A percentile compares a stretch with the other conserved stretches of the same genome.
phyloP scores from a whole-genome alignment of 768 basidiomycete species.

The Rubroboletus satanas region DNA sequence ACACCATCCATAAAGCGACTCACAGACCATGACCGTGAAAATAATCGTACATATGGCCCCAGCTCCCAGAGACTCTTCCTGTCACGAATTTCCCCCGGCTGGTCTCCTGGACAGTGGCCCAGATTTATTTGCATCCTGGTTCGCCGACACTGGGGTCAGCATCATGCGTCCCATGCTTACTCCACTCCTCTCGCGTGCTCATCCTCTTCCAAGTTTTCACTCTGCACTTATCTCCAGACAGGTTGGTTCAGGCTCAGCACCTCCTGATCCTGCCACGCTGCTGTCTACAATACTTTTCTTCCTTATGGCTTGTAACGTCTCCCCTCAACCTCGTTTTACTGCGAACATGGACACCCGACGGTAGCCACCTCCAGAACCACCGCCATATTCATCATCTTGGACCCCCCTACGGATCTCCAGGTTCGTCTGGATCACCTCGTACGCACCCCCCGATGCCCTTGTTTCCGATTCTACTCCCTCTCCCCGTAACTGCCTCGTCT shows the following conservation, averaged over 20 bases:
- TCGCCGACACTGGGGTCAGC: constrained; percentile 43
- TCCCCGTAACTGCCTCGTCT: too few relatives aligned
- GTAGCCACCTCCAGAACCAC: constrained; percentile 2
- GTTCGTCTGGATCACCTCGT: too few relatives aligned
- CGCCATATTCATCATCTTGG: constrained; percentile 3
- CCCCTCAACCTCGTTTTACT: not conserved
- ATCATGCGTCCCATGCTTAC: constrained; percentile 14
- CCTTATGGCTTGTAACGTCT: not conserved
- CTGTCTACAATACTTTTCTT: not conserved
- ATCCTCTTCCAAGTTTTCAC: constrained; percentile 19
- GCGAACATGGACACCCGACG: not conserved
- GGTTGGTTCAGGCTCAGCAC: not conserved
- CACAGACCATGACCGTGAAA: too few relatives aligned
- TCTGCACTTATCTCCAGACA: constrained; percentile 15
- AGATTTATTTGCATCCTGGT: constrained; percentile 42
- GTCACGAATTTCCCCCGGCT: too few relatives aligned
- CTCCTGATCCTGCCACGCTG: not conserved
- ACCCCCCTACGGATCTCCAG: too few relatives aligned
- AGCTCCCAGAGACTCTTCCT: too few relatives aligned
- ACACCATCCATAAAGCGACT: too few relatives aligned
- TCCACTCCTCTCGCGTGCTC: constrained; percentile 1
- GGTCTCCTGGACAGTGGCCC: constrained; percentile 19
- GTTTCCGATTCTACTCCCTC: too few relatives aligned
- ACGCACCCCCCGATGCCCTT: too few relatives aligned
- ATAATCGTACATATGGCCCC: too few relatives aligned